A percentile compares a stretch with the other conserved stretches of the same genome.
These are phyloP conservation scores for Pyrrhoderma lamaoense DNA, from an alignment of 1,284 basidiomycete species.

Conservation along the genomic window DNA sequence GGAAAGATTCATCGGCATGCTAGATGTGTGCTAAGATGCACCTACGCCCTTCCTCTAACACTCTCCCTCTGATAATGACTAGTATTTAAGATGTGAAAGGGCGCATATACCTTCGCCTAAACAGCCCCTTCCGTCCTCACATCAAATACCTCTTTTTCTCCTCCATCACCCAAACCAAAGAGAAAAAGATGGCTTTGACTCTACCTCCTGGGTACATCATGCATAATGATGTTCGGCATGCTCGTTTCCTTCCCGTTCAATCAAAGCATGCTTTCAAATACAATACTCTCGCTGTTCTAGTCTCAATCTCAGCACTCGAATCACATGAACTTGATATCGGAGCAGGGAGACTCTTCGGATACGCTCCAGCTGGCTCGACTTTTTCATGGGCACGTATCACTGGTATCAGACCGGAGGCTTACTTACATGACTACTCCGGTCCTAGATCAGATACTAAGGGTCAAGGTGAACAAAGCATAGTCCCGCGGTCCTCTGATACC, in stretches of 20 bases:
- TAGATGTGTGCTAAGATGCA: too few species aligned
- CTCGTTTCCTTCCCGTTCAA: slow-evolving; percentile 45
- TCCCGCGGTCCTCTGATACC: slow-evolving; percentile 38
- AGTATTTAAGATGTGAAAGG: too few species aligned
- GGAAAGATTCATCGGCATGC: too few species aligned
- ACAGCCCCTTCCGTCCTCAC: too few species aligned
- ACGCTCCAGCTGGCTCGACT: slow-evolving; percentile 30
- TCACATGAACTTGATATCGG: slow-evolving; percentile 40
- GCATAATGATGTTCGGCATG: slow-evolving; percentile 48
- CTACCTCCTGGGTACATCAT: slow-evolving; percentile 38
- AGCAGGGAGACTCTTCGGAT: slow-evolving; percentile 46
- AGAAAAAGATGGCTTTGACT: too few species aligned
- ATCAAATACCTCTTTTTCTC: too few species aligned
- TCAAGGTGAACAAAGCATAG: too few species aligned
- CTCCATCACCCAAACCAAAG: too few species aligned
- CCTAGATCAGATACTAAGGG: slow-evolving; percentile 15
- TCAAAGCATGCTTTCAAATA: slow-evolving; percentile 58
- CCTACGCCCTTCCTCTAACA: too few species aligned
- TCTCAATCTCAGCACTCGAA: slow-evolving; percentile 57
- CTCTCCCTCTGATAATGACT: too few species aligned
- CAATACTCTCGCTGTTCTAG: slow-evolving; percentile 52
- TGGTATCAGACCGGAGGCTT: slow-evolving; percentile 40
- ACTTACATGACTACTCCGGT: slow-evolving; percentile 33
- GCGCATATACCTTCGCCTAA: too few species aligned
- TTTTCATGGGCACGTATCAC: slow-evolving; percentile 34